A percentile compares a stretch with the other conserved stretches of the same genome.
These are phyloP conservation scores for Fusarium paranaense DNA, from an alignment of 2,329 filamentous ascomycete genomes.

Conservation along the genomic window DNA sequence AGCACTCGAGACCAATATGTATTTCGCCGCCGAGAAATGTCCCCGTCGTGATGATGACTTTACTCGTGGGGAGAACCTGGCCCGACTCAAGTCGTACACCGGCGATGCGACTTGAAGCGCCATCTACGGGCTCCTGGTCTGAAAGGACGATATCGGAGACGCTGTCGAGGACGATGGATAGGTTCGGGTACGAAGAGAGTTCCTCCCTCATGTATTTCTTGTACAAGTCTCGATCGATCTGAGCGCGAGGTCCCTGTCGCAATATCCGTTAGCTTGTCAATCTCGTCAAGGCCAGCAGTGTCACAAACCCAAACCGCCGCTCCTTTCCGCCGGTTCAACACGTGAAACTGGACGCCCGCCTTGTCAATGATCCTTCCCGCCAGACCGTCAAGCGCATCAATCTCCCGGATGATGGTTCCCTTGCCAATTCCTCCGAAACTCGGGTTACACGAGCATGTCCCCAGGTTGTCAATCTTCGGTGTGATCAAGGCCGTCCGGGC, in stretches of 20 bases:
- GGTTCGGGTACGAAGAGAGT: conserved; percentile 79
- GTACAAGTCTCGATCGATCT: conserved; percentile 93
- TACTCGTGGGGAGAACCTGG: conserved; percentile 80
- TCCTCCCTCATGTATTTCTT: conserved; percentile 92
- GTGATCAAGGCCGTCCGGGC: conserved; percentile 92
- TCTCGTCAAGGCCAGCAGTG: neutral
- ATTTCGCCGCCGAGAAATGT: conserved; percentile 97
- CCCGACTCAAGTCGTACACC: conserved; percentile 91
- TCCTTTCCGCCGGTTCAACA: conserved; percentile 89
- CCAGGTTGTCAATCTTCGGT: conserved; percentile 87
- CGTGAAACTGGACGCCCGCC: conserved; percentile 91
- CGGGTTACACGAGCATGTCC: conserved; percentile 96
- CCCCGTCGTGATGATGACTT: conserved; percentile 94
- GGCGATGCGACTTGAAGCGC: conserved; percentile 77
- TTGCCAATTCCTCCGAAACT: conserved; percentile 99
- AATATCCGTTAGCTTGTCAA: neutral
- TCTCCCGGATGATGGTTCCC: conserved; percentile 93
- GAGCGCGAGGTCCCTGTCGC: conserved; percentile 81
- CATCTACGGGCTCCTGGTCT: conserved; percentile 53
- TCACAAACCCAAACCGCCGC: conserved; percentile 85
- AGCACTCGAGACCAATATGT: conserved; percentile 88
- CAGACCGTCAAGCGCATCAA: conserved; percentile 93
- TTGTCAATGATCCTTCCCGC: conserved; percentile 92
- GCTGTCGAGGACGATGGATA: conserved; percentile 85
- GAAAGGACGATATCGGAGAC: conserved; percentile 88